Percentiles rank a stretch among this genome's conserved stretches.
These are phyloP conservation scores for Colletotrichum costaricense DNA, from an alignment of 2,329 filamentous ascomycete genomes.

Conservation along the genomic window DNA sequence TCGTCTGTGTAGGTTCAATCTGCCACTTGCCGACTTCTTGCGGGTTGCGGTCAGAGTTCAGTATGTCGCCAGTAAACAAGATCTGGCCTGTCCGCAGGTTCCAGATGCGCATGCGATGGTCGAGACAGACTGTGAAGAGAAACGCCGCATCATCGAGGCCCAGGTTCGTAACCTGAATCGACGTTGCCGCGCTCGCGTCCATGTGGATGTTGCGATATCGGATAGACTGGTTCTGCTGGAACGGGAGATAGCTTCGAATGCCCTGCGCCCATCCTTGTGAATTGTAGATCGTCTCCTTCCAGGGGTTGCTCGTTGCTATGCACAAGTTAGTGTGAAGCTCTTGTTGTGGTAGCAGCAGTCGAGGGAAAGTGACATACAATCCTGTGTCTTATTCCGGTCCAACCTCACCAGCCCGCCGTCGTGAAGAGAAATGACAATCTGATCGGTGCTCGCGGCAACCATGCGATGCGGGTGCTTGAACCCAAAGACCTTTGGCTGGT, in stretches of 20 bases:
- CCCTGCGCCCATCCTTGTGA: slow-evolving; percentile 79
- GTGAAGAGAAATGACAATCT: slow-evolving; percentile 83
- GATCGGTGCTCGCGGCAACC: slow-evolving; percentile 77
- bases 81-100: slow-evolving; percentile 85
- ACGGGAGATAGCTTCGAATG: slow-evolving; percentile 73
- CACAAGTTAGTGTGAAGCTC: slow-evolving; percentile 36
- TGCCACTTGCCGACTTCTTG: slow-evolving; percentile 79
- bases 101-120: slow-evolving; percentile 92
- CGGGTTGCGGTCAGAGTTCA: slow-evolving; percentile 74
- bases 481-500: slow-evolving; percentile 76
- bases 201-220: slow-evolving; percentile 72
- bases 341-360: background rate
- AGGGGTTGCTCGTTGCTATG: slow-evolving; percentile 52
- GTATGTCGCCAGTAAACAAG: slow-evolving; percentile 80
- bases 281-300: slow-evolving; percentile 80
- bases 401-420: slow-evolving; percentile 82
- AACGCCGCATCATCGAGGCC: slow-evolving; percentile 63
- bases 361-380: slow-evolving; percentile 51
- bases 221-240: slow-evolving; percentile 73
- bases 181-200: slow-evolving; percentile 75
- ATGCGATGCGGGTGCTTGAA: slow-evolving; percentile 86
- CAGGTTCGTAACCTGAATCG: slow-evolving; percentile 65
- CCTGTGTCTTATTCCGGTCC: slow-evolving; percentile 65
- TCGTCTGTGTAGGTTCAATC: slow-evolving; percentile 82
- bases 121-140: slow-evolving; percentile 85